Conservation (phyloP, 1,284 basidiomycete species). For the Pyrrhoderma noxium region DNA sequence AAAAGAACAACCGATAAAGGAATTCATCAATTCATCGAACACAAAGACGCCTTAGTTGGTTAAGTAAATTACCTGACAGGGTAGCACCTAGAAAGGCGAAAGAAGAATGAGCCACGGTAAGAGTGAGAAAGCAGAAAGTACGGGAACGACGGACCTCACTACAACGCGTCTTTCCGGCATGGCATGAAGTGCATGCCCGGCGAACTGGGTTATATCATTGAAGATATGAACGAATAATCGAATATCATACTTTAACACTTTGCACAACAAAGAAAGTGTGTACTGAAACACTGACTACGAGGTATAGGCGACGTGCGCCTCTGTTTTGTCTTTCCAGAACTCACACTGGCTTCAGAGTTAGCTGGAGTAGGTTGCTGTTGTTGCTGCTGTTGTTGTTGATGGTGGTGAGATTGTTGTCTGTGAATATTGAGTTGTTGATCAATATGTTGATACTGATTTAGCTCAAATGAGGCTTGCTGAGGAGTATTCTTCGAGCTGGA, state of each 20-base stretch:
- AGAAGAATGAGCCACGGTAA: background rate
- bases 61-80: conserved; percentile 54
- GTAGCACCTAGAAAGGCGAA: conserved; percentile 35
- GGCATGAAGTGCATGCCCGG: conserved; percentile 70
- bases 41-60: conserved; percentile 1
- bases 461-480: conserved; percentile 39
- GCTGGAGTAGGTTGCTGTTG: conserved; percentile 19
- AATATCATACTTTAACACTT: background rate
- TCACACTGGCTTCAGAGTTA: conserved; percentile 3
- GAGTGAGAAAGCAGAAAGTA: background rate
- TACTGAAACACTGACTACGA: conserved; percentile 41
- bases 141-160: conserved; percentile 39
- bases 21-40: conserved; percentile 16
- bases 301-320: conserved; percentile 24
- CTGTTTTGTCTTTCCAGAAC: conserved; percentile 13
- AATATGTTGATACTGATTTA: conserved; percentile 50
- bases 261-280: conserved; percentile 23
- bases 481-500: conserved; percentile 29
- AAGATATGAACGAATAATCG: too few species aligned
- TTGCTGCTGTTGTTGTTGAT: conserved; percentile 32
- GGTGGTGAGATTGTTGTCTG: conserved; percentile 22
- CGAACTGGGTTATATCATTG: conserved; percentile 35
- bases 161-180: conserved; percentile 71
- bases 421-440: conserved; percentile 21
- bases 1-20: background rate